Conservation (phyloP, 257 asterid genomes). For the Solanum chilense region DNA sequence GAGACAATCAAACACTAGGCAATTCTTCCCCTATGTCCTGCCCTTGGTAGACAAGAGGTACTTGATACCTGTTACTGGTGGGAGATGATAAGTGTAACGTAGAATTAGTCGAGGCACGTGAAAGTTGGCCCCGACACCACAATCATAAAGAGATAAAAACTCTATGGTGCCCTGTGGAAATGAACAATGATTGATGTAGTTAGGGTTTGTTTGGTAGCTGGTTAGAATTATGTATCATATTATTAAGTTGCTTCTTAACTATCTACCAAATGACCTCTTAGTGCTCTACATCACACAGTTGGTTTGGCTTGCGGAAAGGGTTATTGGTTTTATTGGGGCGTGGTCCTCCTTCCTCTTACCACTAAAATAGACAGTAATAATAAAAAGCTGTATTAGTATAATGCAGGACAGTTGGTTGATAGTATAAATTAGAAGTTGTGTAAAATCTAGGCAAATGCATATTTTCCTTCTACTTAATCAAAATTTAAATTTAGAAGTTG, state of each 20-base stretch:
- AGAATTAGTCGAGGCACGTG: neutral
- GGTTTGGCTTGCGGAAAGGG: neutral
- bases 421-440: neutral
- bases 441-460: neutral
- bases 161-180: neutral
- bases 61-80: neutral
- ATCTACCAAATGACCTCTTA: neutral
- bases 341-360: neutral
- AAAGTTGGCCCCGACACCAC: neutral
- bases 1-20: neutral
- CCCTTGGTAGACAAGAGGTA: neutral
- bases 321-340: neutral
- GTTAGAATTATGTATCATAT: neutral
- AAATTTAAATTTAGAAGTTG: neutral
- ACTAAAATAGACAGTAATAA: neutral
- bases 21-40: neutral
- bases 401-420: neutral
- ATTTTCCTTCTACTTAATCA: neutral
- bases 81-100: neutral
- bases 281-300: neutral
- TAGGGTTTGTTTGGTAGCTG: neutral
- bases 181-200: neutral
- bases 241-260: no score
- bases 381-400: neutral
- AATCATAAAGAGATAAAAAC: no score